phyloP scores from a whole-genome alignment of 805 yeast genomes.

The Saccharomycopsis capsularis region DNA sequence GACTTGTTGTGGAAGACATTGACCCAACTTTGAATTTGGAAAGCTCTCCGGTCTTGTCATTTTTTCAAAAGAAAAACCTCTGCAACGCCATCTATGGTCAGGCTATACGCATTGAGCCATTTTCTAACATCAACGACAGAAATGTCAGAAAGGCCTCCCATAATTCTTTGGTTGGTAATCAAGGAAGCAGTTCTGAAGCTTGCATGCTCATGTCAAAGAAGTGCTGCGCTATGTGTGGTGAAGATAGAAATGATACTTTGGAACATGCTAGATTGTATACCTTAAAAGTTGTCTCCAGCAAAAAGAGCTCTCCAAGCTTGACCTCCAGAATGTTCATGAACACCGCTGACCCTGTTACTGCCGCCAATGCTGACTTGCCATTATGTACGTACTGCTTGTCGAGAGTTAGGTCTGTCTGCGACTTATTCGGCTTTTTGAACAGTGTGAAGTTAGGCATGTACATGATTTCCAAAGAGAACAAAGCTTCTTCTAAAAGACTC shows the following conservation, averaged over 20 bases:
- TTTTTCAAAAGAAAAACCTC: slow-evolving; percentile 53
- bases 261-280: slow-evolving; percentile 72
- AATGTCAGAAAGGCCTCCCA: neutral
- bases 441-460: neutral
- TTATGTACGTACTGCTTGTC: slow-evolving; percentile 75
- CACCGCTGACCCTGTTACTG: slow-evolving; percentile 27
- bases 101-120: slow-evolving; percentile 73
- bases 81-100: slow-evolving; percentile 70
- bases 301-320: slow-evolving; percentile 16
- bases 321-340: slow-evolving; percentile 11
- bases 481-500: slow-evolving; percentile 36
- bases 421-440: slow-evolving; percentile 42
- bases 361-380: slow-evolving; percentile 41
- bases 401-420: slow-evolving; percentile 74
- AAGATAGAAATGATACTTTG: slow-evolving; percentile 55
- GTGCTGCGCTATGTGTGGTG: slow-evolving; percentile 81
- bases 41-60: slow-evolving; percentile 50
- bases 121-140: slow-evolving; percentile 68
- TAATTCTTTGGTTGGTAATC: slow-evolving; percentile 7
- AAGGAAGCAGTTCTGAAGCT: too few species aligned
- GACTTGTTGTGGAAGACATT: slow-evolving; percentile 64
- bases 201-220: slow-evolving; percentile 21
- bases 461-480: slow-evolving; percentile 45
- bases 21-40: slow-evolving; percentile 65
- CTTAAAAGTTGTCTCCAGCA: slow-evolving; percentile 39